Conservation (phyloP, 2,329 filamentous ascomycete genomes). For the Pochonia chlamydosporia region DNA sequence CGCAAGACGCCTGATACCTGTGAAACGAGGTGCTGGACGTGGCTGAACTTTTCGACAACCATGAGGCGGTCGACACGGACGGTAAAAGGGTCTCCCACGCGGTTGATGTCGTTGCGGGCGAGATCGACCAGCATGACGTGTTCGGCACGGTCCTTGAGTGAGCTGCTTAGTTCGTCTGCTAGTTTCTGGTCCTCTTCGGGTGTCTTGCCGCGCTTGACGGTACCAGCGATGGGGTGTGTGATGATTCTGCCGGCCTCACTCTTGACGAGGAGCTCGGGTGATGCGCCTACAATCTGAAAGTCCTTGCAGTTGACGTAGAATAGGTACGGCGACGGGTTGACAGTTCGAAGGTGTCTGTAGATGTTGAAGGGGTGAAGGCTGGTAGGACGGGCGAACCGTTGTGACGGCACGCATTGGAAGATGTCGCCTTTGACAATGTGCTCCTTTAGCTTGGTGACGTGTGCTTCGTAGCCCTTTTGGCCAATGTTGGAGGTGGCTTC, state of each 20-base stretch:
- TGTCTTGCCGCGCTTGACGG: slow-evolving; percentile 79
- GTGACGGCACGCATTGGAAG: slow-evolving; percentile 94
- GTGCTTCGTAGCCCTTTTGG: slow-evolving; percentile 78
- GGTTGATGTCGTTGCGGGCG: slow-evolving; percentile 93
- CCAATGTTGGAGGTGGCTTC: slow-evolving; percentile 92
- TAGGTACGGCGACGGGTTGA: slow-evolving; percentile 95
- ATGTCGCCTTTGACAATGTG: slow-evolving; percentile 92
- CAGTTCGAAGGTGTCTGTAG: slow-evolving; percentile 91
- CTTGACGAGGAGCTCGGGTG: slow-evolving; percentile 91
- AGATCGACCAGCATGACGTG: slow-evolving; percentile 98
- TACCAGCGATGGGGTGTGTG: slow-evolving; percentile 95
- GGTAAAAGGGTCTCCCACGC: slow-evolving; percentile 84
- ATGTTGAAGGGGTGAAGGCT: slow-evolving; percentile 95
- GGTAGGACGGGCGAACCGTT: slow-evolving; percentile 85
- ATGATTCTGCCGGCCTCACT: slow-evolving; percentile 81
- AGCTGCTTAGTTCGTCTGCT: slow-evolving; percentile 69
- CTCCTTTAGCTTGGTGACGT: slow-evolving; percentile 79
- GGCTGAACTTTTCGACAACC: slow-evolving; percentile 90
- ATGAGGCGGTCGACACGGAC: slow-evolving; percentile 91
- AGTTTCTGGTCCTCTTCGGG: slow-evolving; percentile 75
- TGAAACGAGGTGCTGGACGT: slow-evolving; percentile 94
- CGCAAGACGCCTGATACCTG: slow-evolving; percentile 91
- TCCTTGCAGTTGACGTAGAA: slow-evolving; percentile 91
- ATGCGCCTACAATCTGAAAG: slow-evolving; percentile 94
- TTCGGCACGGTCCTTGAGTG: slow-evolving; percentile 86